These are phyloP conservation scores for Xerocomus nothofagi DNA, from an alignment of 1,284 basidiomycete species.

Conservation along the genomic window DNA sequence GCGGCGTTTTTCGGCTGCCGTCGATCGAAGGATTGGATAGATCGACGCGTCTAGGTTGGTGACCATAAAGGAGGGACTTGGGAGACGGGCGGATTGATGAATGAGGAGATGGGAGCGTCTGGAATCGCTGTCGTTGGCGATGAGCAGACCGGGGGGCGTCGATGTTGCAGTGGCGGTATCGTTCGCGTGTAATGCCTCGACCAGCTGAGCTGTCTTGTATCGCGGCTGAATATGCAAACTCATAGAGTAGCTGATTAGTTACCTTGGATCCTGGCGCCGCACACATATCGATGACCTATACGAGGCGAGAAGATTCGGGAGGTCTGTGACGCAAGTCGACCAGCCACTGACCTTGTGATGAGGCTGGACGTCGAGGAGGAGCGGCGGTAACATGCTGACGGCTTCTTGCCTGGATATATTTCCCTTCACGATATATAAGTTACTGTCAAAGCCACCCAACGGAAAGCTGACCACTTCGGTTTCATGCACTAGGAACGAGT, in stretches of 20 bases:
- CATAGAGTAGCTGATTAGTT: constrained; percentile 37
- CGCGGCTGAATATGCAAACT: neutral
- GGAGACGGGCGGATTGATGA: constrained; percentile 94
- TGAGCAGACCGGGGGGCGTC: constrained; percentile 74
- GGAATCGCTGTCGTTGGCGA: constrained; percentile 91
- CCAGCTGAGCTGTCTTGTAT: constrained; percentile 79
- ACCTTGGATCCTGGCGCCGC: constrained; percentile 98
- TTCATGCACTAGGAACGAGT: constrained; percentile 96
- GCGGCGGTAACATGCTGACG: constrained; percentile 97
- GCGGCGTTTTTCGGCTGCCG: constrained; percentile 16
- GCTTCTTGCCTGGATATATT: constrained; percentile 97
- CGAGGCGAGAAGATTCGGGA: constrained; percentile 3
- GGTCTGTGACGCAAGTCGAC: neutral
- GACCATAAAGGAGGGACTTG: constrained; percentile 90
- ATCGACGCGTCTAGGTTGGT: constrained; percentile 95
- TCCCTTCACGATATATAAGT: constrained; percentile 52
- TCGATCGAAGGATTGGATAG: constrained; percentile 69
- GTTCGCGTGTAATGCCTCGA: constrained; percentile 83
- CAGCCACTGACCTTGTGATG: constrained; percentile 68
- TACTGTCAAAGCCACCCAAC: neutral
- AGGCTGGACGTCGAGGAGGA: constrained; percentile 93
- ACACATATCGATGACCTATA: constrained; percentile 93
- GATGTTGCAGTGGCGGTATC: constrained; percentile 61
- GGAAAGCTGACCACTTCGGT: constrained; percentile 81
- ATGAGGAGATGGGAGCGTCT: constrained; percentile 97